phyloP scores from a whole-genome alignment of 306 rosid genomes.

The Cicer arietinum region DNA sequence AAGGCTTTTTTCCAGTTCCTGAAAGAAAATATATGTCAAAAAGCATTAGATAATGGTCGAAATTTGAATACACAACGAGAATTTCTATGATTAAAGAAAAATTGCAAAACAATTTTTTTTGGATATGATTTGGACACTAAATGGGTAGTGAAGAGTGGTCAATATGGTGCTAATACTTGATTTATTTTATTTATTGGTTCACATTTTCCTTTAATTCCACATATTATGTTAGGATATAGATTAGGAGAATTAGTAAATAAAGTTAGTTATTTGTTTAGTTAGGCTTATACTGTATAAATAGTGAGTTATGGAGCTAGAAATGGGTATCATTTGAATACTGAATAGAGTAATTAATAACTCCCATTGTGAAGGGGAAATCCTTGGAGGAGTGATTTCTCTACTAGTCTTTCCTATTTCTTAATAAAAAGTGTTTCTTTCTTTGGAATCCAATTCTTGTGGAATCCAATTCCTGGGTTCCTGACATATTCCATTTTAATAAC shows the following conservation, averaged over 20 bases:
- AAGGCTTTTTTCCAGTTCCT: conserved; percentile 96
- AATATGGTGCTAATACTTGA: conserved; percentile 9
- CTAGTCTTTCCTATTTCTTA: too few species aligned
- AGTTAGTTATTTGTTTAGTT: too few species aligned
- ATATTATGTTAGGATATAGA: neutral
- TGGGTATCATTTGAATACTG: too few species aligned
- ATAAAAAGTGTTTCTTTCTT: too few species aligned
- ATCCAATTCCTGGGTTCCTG: neutral
- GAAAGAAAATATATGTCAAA: conserved; percentile 47
- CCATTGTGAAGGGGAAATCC: too few species aligned
- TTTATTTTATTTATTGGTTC: neutral
- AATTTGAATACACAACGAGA: conserved; percentile 20
- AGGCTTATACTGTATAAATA: too few species aligned
- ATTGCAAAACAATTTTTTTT: neutral
- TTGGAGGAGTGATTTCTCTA: too few species aligned
- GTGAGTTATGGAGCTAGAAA: too few species aligned
- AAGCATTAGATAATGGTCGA: conserved; percentile 25
- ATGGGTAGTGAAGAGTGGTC: neutral
- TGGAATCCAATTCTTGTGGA: neutral
- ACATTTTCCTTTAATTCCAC: conserved; percentile 21
- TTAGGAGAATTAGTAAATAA: too few species aligned
- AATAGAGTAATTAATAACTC: too few species aligned
- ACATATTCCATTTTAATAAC: conserved; percentile 12
- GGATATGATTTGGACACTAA: neutral
- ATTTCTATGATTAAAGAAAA: conserved; percentile 7